Evolutionary conservation across 345 rosid species (phyloP).

Genomic region (Firmiana major): DNA sequence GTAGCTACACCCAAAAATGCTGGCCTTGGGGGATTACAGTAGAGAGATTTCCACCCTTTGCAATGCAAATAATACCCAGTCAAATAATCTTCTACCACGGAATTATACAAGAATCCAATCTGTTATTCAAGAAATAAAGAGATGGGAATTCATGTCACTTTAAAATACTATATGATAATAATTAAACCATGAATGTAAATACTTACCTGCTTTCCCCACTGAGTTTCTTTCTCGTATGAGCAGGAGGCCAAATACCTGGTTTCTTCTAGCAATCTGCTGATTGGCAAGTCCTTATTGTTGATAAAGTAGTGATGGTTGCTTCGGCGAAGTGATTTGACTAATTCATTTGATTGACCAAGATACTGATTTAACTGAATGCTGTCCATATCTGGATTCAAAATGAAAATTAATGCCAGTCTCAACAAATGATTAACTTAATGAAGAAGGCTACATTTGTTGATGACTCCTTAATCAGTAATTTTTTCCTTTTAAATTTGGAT

Average conservation of each 20-base stretch:
- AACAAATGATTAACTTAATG: background rate
- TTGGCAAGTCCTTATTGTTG: background rate
- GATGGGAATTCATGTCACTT: background rate
- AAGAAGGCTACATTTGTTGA: background rate
- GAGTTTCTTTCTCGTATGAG: conserved; percentile 10
- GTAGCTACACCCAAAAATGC: conserved; percentile 25
- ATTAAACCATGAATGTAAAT: background rate
- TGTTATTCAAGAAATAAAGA: conserved; percentile 2
- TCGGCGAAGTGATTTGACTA: conserved; percentile 21
- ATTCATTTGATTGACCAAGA: conserved; percentile 37
- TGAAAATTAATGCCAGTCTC: background rate
- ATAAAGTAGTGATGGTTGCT: conserved; percentile 4
- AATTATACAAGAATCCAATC: conserved; percentile 41
- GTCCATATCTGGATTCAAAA: conserved; percentile 2
- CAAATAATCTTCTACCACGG: conserved; percentile 39
- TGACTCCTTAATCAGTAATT: too few species aligned
- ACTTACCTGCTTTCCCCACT: conserved; percentile 17
- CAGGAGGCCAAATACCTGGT: conserved; percentile 23
- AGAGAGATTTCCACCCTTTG: conserved; percentile 38
- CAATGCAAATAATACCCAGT: conserved; percentile 34
- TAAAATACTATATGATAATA: background rate
- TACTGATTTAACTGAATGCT: conserved; percentile 9
- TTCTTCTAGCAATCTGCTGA: conserved; percentile 10
- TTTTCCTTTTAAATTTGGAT: too few species aligned
- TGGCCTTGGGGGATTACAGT: background rate